Evolutionary conservation across 352 stramenopile genomes (phyloP).

Genomic region (Globisporangium recalcitrans): DNA sequence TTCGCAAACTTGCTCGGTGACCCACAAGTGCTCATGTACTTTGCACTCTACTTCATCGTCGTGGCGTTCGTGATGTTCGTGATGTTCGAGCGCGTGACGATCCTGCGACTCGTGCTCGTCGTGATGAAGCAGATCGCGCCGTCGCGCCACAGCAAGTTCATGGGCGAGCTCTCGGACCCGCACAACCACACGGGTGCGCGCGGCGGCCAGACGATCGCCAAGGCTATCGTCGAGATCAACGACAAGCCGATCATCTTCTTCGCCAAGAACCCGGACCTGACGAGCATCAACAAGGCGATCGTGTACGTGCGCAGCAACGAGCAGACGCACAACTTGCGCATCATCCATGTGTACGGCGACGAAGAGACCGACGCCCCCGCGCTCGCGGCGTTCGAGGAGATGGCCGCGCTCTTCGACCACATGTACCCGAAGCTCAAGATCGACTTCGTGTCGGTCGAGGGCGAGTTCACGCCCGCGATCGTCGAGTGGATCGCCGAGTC

Average conservation of each 20-base stretch:
- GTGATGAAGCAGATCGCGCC: background rate
- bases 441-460: slow-evolving; percentile 77
- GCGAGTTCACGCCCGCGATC: slow-evolving; percentile 61
- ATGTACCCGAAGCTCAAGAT: slow-evolving; percentile 91
- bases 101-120: slow-evolving; percentile 30
- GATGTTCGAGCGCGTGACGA: slow-evolving; percentile 49
- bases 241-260: slow-evolving; percentile 81
- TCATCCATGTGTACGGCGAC: slow-evolving; percentile 61
- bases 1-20: slow-evolving; percentile 42
- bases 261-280: slow-evolving; percentile 75
- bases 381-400: slow-evolving; percentile 29
- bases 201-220: slow-evolving; percentile 39
- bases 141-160: background rate
- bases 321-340: slow-evolving; percentile 71
- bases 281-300: slow-evolving; percentile 86
- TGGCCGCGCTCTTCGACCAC: slow-evolving; percentile 78
- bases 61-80: slow-evolving; percentile 37
- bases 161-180: too few species aligned
- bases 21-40: slow-evolving; percentile 42
- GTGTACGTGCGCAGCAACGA: slow-evolving; percentile 84
- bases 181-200: slow-evolving; percentile 28
- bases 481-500: slow-evolving; percentile 78
- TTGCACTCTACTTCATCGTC: slow-evolving; percentile 50
- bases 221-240: slow-evolving; percentile 43
- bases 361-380: slow-evolving; percentile 18